Evolutionary conservation across 1,139 yeast genomes (phyloP).

Genomic region (Debaryomycetaceae sp.): DNA sequence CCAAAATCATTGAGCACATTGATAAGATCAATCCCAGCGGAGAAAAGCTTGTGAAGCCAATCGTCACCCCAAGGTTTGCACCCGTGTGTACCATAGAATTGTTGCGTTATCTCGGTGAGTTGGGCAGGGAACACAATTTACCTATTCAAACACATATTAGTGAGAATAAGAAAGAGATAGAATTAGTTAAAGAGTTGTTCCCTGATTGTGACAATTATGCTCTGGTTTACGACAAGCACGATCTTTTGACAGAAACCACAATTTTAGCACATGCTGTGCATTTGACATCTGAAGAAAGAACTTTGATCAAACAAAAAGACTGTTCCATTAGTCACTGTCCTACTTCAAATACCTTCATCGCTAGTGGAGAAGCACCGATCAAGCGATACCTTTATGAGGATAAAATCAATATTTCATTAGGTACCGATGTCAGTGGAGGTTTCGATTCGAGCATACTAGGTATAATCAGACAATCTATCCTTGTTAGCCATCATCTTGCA

Average conservation of each 20-base stretch:
- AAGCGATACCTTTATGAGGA: conserved; percentile 59
- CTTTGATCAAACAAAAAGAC: conserved; percentile 47
- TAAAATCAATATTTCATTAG: conserved; percentile 75
- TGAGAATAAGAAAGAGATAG: conserved; percentile 73
- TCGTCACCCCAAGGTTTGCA: conserved; percentile 91
- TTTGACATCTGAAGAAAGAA: conserved; percentile 60
- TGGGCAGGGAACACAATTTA: conserved; percentile 46
- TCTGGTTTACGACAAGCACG: conserved; percentile 67
- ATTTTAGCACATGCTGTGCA: conserved; percentile 90
- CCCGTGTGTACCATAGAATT: conserved; percentile 74
- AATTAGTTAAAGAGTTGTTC: conserved; percentile 69
- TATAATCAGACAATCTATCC: conserved; percentile 72
- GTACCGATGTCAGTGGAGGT: conserved; percentile 94
- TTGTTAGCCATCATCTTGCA: conserved; percentile 81
- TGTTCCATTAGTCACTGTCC: conserved; percentile 94
- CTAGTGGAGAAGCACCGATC: conserved; percentile 89
- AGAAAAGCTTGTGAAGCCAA: conserved; percentile 57
- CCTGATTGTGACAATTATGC: conserved; percentile 72
- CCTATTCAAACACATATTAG: conserved; percentile 90
- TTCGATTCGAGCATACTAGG: conserved; percentile 75
- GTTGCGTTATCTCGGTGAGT: conserved; percentile 59
- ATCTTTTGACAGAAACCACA: conserved; percentile 60
- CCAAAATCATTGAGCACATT: conserved; percentile 56
- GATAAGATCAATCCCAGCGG: conserved; percentile 46
- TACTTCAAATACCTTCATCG: conserved; percentile 79